Conservation (phyloP, 176 grass and related monocot genomes). For the Triticum timopheevii region DNA sequence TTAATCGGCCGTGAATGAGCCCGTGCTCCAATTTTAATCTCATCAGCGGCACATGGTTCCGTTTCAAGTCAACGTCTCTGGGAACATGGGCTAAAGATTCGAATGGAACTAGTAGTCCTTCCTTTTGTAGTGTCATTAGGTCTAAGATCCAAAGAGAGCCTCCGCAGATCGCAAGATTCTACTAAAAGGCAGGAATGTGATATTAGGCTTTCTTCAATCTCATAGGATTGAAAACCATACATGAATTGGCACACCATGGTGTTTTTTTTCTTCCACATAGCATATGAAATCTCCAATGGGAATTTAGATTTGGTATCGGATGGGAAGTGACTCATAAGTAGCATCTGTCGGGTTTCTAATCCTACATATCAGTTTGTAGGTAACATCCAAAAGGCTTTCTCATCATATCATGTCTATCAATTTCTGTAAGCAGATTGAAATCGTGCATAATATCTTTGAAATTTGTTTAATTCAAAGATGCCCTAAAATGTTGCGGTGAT, state of each 20-base stretch:
- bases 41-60: too few relatives aligned
- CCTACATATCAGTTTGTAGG: too few relatives aligned
- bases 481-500: not conserved
- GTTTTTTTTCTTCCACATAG: not conserved
- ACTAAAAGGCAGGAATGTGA: not conserved
- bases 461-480: not conserved
- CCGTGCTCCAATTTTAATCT: not conserved
- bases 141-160: not conserved
- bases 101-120: not conserved
- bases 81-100: not conserved
- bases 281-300: not conserved
- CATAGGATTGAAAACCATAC: not conserved
- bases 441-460: too few relatives aligned
- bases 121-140: not conserved
- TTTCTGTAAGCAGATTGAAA: not conserved
- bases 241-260: not conserved
- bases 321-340: not conserved
- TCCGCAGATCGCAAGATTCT: not conserved
- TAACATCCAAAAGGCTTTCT: too few relatives aligned
- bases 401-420: too few relatives aligned
- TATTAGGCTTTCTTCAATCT: not conserved
- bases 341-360: not conserved
- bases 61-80: constrained; percentile 5
- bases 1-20: not conserved
- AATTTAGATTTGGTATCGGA: not conserved